Conservation (phyloP, 257 asterid species). For the Parsonsia alboflavescens region DNA sequence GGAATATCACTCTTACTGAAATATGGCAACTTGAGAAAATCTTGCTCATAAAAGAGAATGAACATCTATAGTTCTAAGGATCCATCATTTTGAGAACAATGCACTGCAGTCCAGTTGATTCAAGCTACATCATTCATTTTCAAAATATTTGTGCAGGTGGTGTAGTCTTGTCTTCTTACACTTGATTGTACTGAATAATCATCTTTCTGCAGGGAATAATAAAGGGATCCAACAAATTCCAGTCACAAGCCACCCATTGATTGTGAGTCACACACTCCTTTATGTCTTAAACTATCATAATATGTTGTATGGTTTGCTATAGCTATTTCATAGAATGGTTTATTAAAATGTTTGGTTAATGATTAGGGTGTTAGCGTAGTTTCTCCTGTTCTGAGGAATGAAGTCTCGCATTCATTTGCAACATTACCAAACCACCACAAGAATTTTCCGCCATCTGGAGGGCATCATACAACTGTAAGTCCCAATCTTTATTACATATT, state of each 20-base stretch:
- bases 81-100: background rate
- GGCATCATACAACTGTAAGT: background rate
- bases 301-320: background rate
- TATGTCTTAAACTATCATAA: background rate
- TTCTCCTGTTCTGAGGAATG: conserved; percentile 3
- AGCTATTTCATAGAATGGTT: background rate
- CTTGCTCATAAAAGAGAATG: background rate
- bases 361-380: background rate
- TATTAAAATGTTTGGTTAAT: background rate
- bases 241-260: background rate
- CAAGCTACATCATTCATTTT: background rate
- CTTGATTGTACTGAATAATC: background rate
- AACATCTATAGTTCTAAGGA: background rate
- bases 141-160: background rate
- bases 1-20: background rate
- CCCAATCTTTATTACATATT: background rate
- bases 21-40: background rate
- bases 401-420: background rate
- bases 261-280: background rate
- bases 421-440: conserved; percentile 14
- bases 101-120: background rate
- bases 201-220: conserved; percentile 19
- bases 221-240: conserved; percentile 5
- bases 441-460: conserved; percentile 6
- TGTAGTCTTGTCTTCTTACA: background rate